Conservation (phyloP, 2,329 filamentous ascomycete species). For the Fusarium devonianum region DNA sequence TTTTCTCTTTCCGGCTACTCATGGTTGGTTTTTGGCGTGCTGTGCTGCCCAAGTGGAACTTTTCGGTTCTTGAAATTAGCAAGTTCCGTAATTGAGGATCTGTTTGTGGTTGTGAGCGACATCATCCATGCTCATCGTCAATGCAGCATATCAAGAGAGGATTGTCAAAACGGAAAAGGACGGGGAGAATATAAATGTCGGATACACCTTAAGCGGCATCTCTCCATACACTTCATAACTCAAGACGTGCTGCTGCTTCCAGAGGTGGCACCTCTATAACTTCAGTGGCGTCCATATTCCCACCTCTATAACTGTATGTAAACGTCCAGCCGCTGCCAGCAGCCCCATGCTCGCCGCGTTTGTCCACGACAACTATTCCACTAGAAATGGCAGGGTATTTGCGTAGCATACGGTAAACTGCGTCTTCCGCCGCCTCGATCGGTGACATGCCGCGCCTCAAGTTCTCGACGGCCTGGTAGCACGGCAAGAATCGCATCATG, state of each 20-base stretch:
- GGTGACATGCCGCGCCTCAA: constrained; percentile 58
- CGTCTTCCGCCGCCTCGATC: constrained; percentile 58
- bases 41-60: no score
- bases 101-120: no score
- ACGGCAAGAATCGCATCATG: constrained; percentile 65
- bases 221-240: constrained; percentile 11
- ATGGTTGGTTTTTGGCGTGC: no score
- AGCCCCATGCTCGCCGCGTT: constrained; percentile 56
- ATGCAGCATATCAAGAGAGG: no score
- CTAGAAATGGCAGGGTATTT: constrained; percentile 56
- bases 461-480: constrained; percentile 64
- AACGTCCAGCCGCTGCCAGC: constrained; percentile 63
- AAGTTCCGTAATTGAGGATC: no score
- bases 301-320: constrained; percentile 59
- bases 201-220: no score
- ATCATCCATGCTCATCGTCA: no score
- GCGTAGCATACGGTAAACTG: constrained; percentile 56
- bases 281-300: constrained; percentile 53
- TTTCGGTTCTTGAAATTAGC: no score
- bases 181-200: no score
- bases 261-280: constrained; percentile 53
- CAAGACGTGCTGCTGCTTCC: constrained; percentile 3
- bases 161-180: no score
- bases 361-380: constrained; percentile 60
- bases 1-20: no score